phyloP scores from a whole-genome alignment of 2,329 filamentous ascomycete species.

The Trichoderma sp. region DNA sequence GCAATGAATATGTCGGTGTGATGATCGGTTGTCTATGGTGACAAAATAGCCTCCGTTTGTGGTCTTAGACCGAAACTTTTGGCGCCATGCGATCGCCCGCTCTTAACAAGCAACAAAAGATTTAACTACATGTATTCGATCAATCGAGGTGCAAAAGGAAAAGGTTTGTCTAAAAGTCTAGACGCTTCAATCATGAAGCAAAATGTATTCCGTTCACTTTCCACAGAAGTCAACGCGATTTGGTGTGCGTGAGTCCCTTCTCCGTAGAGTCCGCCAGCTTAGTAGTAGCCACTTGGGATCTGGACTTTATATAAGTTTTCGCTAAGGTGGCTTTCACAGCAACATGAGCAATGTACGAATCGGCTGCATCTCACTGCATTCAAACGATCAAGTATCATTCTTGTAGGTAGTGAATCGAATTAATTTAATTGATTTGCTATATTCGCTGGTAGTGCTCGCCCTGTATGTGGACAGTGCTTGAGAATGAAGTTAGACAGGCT shows the following conservation, averaged over 20 bases:
- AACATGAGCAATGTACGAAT: background rate
- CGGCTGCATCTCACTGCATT: background rate
- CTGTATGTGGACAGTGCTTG: background rate
- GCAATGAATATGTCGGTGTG: background rate
- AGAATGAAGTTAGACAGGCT: background rate
- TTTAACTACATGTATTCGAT: background rate
- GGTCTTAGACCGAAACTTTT: background rate
- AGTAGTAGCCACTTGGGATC: background rate
- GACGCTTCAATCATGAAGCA: background rate
- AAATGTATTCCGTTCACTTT: background rate
- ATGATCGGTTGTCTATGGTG: background rate
- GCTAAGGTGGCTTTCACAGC: background rate
- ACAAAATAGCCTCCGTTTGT: background rate
- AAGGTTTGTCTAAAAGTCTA: background rate
- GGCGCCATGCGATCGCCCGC: background rate
- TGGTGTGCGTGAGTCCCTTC: background rate
- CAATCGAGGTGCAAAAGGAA: background rate
- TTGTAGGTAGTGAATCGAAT: background rate
- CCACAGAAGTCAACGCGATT: background rate
- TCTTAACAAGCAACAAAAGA: background rate
- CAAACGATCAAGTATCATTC: background rate
- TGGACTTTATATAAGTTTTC: background rate
- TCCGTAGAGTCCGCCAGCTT: background rate
- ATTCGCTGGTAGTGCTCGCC: background rate
- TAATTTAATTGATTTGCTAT: background rate